Evolutionary conservation across 352 stramenopile genomes (phyloP).

Genomic region (Globisporangium yorkense): DNA sequence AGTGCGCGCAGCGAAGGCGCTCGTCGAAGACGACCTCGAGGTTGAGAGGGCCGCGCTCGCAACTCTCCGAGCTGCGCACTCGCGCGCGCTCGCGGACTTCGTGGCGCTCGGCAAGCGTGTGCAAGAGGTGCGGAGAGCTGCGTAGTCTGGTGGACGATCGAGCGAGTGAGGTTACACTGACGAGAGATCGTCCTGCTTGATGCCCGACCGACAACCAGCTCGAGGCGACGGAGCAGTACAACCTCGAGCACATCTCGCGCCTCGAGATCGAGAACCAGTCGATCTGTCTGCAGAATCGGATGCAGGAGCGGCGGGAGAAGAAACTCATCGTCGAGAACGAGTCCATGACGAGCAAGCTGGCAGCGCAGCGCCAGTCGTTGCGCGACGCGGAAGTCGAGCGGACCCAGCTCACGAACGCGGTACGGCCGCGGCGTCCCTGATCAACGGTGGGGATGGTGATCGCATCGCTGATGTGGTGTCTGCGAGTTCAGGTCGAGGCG

Average conservation of each 20-base stretch:
- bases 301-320: constrained; percentile 18
- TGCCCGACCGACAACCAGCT: constrained; percentile 11
- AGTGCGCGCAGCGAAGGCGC: constrained; percentile 8
- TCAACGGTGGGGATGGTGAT: neutral
- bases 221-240: constrained; percentile 22
- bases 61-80: constrained; percentile 7
- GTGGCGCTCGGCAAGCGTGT: constrained; percentile 16
- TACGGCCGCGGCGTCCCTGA: neutral
- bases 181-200: neutral
- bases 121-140: constrained; percentile 19
- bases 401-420: constrained; percentile 18
- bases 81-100: constrained; percentile 16
- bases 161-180: neutral
- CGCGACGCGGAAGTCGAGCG: constrained; percentile 10
- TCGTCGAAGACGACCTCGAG: constrained; percentile 24
- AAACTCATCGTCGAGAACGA: constrained; percentile 19
- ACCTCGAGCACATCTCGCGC: constrained; percentile 28
- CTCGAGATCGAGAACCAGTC: constrained; percentile 38
- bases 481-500: constrained; percentile 15
- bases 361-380: constrained; percentile 6
- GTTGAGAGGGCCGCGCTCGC: constrained; percentile 2
- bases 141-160: neutral
- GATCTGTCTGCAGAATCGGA: constrained; percentile 25
- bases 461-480: neutral
- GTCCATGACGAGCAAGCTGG: constrained; percentile 12